These are phyloP conservation scores for Microcyclospora tardicrescens DNA, from an alignment of 2,329 filamentous ascomycete genomes.

Conservation along the genomic window DNA sequence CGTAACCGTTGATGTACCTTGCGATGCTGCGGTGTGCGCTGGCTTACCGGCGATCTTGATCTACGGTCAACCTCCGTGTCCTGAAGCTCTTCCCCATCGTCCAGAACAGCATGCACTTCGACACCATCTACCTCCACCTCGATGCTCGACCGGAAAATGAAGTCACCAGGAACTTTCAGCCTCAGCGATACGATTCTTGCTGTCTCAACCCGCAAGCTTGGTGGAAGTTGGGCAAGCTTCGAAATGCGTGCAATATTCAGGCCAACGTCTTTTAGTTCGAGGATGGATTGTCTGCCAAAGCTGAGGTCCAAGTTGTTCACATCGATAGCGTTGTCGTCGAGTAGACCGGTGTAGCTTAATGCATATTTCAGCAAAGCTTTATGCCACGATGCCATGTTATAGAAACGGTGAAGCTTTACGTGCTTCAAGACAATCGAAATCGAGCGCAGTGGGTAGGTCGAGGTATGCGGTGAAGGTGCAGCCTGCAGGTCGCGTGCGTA, in stretches of 20 bases:
- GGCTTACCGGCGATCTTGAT: slow-evolving; percentile 11
- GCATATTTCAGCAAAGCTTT: slow-evolving; percentile 57
- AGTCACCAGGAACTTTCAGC: slow-evolving; percentile 71
- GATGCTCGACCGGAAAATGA: slow-evolving; percentile 70
- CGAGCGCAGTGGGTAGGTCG: too few species aligned
- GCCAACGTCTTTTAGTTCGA: slow-evolving; percentile 79
- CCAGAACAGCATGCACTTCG: slow-evolving; percentile 42
- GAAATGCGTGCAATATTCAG: slow-evolving; percentile 49
- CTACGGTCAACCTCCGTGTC: slow-evolving; percentile 24
- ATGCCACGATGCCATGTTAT: slow-evolving; percentile 45
- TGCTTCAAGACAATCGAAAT: too few species aligned
- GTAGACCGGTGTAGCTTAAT: slow-evolving; percentile 66
- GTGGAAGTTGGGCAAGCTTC: slow-evolving; percentile 47
- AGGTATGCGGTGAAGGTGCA: too few species aligned
- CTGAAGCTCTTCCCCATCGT: slow-evolving; percentile 7
- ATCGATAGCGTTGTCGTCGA: slow-evolving; percentile 78
- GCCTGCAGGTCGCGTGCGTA: too few species aligned
- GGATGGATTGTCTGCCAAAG: slow-evolving; percentile 65
- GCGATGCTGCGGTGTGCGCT: slow-evolving; percentile 20
- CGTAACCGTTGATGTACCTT: slow-evolving; percentile 23
- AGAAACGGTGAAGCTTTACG: neutral
- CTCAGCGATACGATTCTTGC: slow-evolving; percentile 66
- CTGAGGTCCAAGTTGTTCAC: slow-evolving; percentile 75
- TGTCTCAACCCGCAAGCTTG: slow-evolving; percentile 55
- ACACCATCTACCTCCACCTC: slow-evolving; percentile 70